A percentile compares a stretch with the other conserved stretches of the same genome.
Evolutionary conservation across 768 basidiomycete species (phyloP).

Genomic region (Trametes gibbosa): DNA sequence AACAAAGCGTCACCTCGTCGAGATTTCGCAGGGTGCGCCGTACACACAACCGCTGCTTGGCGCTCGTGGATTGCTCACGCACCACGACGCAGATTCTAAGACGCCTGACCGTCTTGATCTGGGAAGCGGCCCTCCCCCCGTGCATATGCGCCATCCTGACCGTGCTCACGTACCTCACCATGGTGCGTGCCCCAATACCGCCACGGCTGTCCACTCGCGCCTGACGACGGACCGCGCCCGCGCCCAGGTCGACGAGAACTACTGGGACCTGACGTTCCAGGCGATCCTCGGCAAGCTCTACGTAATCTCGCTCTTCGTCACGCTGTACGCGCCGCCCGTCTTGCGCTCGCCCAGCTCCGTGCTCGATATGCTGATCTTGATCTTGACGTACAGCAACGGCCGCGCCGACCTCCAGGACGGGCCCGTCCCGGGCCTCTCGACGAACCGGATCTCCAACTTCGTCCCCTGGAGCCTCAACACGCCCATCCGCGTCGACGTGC

Average conservation of each 20-base stretch:
- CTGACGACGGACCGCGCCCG: neutral
- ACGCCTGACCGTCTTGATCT: constrained; percentile 23
- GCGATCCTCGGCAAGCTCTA: constrained; percentile 30
- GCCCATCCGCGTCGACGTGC: constrained; percentile 15
- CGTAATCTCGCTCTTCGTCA: constrained; percentile 30
- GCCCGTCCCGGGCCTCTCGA: constrained; percentile 7
- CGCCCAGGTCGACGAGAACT: constrained; percentile 19
- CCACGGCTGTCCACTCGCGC: neutral
- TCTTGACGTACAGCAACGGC: constrained; percentile 5
- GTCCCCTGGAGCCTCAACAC: constrained; percentile 7
- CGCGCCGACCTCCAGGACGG: constrained; percentile 15
- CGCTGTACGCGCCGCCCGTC: constrained; percentile 20
- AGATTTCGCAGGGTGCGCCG: constrained; percentile 19
- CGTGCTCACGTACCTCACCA: constrained; percentile 19
- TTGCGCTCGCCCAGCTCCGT: neutral
- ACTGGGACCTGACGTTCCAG: constrained; percentile 30
- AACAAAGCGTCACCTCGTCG: constrained; percentile 20
- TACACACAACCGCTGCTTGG: no score
- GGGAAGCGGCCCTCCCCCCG: constrained; percentile 30
- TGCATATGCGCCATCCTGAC: constrained; percentile 26
- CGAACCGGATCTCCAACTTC: constrained; percentile 7
- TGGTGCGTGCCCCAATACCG: constrained; percentile 11
- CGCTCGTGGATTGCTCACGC: no score
- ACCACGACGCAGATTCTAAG: constrained; percentile 14
- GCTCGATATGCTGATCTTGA: no score